Base-by-base conservation (phyloP, 2,329 filamentous ascomycete species). In the Berkeleyomyces rouxiae region DNA sequence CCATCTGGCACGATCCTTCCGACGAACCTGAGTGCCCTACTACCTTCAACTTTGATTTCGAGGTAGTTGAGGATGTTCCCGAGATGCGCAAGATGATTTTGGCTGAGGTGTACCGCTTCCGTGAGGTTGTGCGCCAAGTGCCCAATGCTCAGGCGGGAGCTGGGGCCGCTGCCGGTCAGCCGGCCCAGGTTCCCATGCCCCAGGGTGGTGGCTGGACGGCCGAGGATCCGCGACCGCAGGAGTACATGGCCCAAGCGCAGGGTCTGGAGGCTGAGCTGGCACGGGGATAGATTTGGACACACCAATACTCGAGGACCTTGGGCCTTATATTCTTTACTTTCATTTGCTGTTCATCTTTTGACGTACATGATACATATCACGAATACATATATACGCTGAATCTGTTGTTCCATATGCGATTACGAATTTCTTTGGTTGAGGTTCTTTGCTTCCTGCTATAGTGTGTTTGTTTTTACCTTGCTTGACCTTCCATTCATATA, bases 11-110 rank as follows among this genome's bases (percentile, higher is more conserved):
- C 77, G 93, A 99, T 69, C 88, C 91, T 61, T 91, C 88, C 3
- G 93, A 99, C 75, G 93, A 99, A 78, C 93, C 93, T 23, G 83
- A 86, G 67, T 97, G 92, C 77, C 91, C 91, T 0, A 88, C 87
- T 13, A 91, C 90, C 16, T 99, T 99, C 76, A 91, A 99, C 78
- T 99, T 99, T 77, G 87, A 92, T 72, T 99, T 99, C 71, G 93
- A 99, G 74, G 85, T 96, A n/a, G 84, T 96, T 46, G 92, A 99
- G 61, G 93, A 97, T 53, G 90, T 99, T 23, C 81, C 79, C 31
- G 88, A 96, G 68, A 97, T 99, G 91, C 88, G 93, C 72, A 85
- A 86, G 74, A 95, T 96, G 89, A 99, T 99, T 67, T 79, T 96
- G 65, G 87, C 92, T n/a, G 93, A 99, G 74, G 93, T 99, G 58